A percentile compares a stretch with the other conserved stretches of the same genome.
Evolutionary conservation across 1,139 yeast species (phyloP).

Genomic region (Candida dubliniensis): DNA sequence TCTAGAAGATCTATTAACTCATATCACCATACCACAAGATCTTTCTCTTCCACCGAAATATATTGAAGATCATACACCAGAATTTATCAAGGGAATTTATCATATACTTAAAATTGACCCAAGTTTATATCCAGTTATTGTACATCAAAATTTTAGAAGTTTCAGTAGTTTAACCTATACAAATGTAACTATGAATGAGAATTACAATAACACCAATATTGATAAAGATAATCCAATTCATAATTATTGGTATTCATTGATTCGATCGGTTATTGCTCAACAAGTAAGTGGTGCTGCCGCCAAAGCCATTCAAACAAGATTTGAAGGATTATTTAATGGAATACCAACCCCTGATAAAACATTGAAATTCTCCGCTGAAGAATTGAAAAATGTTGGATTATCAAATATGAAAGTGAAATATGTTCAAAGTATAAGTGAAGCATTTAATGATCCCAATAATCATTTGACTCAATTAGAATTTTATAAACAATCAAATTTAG

Average conservation of each 20-base stretch:
- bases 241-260: slow-evolving; percentile 41
- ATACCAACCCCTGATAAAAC: slow-evolving; percentile 58
- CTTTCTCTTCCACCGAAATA: slow-evolving; percentile 41
- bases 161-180: slow-evolving; percentile 7
- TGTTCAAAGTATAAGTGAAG: slow-evolving; percentile 58
- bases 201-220: slow-evolving; percentile 7
- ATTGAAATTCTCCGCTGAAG: slow-evolving; percentile 39
- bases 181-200: no score
- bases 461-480: slow-evolving; percentile 41
- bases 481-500: slow-evolving; percentile 34
- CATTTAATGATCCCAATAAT: slow-evolving; percentile 43
- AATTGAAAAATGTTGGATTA: slow-evolving; percentile 63
- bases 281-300: slow-evolving; percentile 90
- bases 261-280: slow-evolving; percentile 63
- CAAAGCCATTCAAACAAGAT: slow-evolving; percentile 52
- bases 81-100: slow-evolving; percentile 44
- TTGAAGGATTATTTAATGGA: slow-evolving; percentile 37
- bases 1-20: slow-evolving; percentile 31
- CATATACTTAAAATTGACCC: slow-evolving; percentile 46
- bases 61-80: slow-evolving; percentile 40
- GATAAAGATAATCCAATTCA: slow-evolving; percentile 28
- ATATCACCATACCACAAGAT: slow-evolving; percentile 27
- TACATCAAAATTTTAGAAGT: slow-evolving; percentile 29
- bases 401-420: slow-evolving; percentile 72
- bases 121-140: slow-evolving; percentile 34